Evolutionary conservation across 1,284 basidiomycete genomes (phyloP).

Genomic region (Wolfiporia cocos): DNA sequence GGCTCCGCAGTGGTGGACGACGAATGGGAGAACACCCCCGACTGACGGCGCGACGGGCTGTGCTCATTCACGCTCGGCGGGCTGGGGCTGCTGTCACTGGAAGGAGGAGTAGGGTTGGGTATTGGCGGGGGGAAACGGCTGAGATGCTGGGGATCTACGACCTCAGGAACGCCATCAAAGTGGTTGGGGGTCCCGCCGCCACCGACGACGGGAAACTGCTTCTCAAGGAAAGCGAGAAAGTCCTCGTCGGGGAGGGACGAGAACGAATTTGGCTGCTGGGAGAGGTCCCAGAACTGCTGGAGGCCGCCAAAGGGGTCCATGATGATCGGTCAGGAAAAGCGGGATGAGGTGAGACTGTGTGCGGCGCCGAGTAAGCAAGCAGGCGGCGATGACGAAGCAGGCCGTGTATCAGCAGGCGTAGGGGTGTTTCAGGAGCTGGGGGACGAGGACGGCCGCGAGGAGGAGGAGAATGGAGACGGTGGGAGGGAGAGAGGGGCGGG

Average conservation of each 20-base stretch:
- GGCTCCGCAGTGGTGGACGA: slow-evolving; percentile 27
- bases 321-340: slow-evolving; percentile 7
- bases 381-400: slow-evolving; percentile 1
- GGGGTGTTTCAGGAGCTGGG: slow-evolving; percentile 4
- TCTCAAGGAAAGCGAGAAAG: slow-evolving; percentile 70
- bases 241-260: slow-evolving; percentile 69
- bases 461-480: slow-evolving; percentile 7
- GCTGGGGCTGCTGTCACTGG: slow-evolving; percentile 68
- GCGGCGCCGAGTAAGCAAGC: background rate
- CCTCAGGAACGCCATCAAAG: slow-evolving; percentile 24
- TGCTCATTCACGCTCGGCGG: slow-evolving; percentile 43
- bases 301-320: slow-evolving; percentile 30
- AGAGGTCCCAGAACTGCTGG: slow-evolving; percentile 61
- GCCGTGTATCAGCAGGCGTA: too few relatives aligned
- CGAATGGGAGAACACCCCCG: slow-evolving; percentile 23
- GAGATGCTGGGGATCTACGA: slow-evolving; percentile 53
- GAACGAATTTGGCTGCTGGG: slow-evolving; percentile 48
- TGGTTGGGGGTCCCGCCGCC: slow-evolving; percentile 10
- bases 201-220: slow-evolving; percentile 47
- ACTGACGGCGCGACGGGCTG: slow-evolving; percentile 26
- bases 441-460: slow-evolving; percentile 5
- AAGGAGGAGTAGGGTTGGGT: slow-evolving; percentile 34
- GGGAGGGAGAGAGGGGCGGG: slow-evolving; percentile 13
- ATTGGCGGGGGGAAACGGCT: slow-evolving; percentile 35
- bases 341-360: slow-evolving; percentile 1